phyloP scores from a whole-genome alignment of 805 yeast genomes.

The Lipomyces orientalis region DNA sequence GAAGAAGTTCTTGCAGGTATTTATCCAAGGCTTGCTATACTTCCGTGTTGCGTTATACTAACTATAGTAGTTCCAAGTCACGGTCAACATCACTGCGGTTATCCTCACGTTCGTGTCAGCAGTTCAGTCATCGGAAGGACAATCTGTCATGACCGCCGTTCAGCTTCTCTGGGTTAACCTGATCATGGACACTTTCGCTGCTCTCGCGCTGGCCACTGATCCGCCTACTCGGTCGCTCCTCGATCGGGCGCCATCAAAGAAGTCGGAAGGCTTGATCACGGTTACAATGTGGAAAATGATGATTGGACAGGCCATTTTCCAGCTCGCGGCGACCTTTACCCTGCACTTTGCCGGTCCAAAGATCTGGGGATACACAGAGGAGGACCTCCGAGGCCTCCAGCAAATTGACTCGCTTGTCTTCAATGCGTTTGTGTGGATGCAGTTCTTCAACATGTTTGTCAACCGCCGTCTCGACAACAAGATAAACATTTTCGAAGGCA shows the following conservation, averaged over 20 bases:
- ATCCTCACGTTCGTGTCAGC: constrained; percentile 91
- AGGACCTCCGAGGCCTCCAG: constrained; percentile 53
- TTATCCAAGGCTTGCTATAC: background rate
- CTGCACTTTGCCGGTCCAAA: constrained; percentile 78
- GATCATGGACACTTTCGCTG: constrained; percentile 98
- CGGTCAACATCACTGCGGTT: constrained; percentile 97
- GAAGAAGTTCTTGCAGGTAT: constrained; percentile 82
- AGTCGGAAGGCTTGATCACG: constrained; percentile 77
- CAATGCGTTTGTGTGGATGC: constrained; percentile 97
- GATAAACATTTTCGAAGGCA: constrained; percentile 81
- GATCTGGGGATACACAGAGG: constrained; percentile 53
- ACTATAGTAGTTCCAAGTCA: constrained; percentile 68
- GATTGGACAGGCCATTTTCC: constrained; percentile 80
- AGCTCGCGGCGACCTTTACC: constrained; percentile 76
- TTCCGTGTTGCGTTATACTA: background rate
- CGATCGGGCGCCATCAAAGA: constrained; percentile 82
- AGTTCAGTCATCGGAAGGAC: constrained; percentile 76
- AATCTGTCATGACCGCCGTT: constrained; percentile 93
- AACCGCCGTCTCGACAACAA: constrained; percentile 87
- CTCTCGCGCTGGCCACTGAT: constrained; percentile 96
- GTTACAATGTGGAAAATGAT: constrained; percentile 99
- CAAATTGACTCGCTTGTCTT: constrained; percentile 85
- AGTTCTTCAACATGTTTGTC: constrained; percentile 89
- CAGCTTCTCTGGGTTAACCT: constrained; percentile 96
- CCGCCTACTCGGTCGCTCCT: constrained; percentile 86